Evolutionary conservation across 163 green algal genomes (phyloP).

Genomic region (Chloroidium sp.): DNA sequence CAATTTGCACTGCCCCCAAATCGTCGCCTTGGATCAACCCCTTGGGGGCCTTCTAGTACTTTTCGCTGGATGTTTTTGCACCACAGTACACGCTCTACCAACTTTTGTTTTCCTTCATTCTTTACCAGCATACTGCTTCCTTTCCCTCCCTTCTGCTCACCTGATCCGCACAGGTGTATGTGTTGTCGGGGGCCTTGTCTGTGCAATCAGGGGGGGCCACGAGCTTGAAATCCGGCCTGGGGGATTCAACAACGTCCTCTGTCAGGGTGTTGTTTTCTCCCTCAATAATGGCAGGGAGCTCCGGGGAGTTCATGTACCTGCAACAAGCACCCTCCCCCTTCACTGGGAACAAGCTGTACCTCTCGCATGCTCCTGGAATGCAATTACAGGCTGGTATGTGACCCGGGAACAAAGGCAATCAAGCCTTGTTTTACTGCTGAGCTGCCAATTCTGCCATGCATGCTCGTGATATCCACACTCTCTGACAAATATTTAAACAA

Average conservation of each 20-base stretch:
- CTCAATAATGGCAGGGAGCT: background rate
- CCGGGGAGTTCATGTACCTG: background rate
- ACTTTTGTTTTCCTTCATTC: too few relatives aligned
- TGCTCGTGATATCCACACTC: background rate
- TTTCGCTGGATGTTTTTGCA: too few relatives aligned
- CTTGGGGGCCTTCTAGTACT: too few relatives aligned
- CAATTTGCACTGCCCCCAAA: too few relatives aligned
- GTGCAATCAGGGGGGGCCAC: background rate
- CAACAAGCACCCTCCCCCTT: background rate
- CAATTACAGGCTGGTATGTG: background rate
- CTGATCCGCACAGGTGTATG: background rate
- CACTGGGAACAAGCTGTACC: background rate
- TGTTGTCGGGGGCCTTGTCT: background rate
- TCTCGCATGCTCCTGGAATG: background rate
- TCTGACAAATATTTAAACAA: background rate
- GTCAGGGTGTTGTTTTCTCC: background rate
- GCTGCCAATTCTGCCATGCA: too few relatives aligned
- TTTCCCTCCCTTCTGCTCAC: background rate
- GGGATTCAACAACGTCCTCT: background rate
- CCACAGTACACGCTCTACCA: too few relatives aligned
- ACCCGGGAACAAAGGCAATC: too few relatives aligned
- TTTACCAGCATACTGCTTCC: too few relatives aligned
- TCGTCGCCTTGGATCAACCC: too few relatives aligned
- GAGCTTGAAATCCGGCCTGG: background rate
- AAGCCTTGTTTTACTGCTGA: too few relatives aligned